Base-by-base conservation (phyloP, 495 filamentous ascomycete genomes). In the Penicillium fimorum region DNA sequence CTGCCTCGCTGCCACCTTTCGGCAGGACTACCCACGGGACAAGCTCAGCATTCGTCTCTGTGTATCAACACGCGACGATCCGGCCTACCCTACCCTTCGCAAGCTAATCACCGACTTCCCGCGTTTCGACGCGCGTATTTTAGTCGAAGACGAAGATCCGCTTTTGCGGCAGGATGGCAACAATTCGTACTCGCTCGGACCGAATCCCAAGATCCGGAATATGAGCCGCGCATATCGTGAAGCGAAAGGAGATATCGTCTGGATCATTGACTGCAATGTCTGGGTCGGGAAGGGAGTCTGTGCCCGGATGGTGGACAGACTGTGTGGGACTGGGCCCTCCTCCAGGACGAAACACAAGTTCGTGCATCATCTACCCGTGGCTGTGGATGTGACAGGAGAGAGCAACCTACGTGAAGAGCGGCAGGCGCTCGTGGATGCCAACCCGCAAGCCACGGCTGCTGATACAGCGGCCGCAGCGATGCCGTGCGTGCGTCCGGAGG, bases 201-300 rank as follows among this genome's bases (percentile, higher is more conserved):
- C 95, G 5, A 99, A 99, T 70, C 95, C 95, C 11, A 99, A 99
- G 75, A 96, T 99, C 63, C 82, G 95, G 22, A 99, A 97, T 64
- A 88, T 97, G 83, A 97, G 92, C 62, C 84, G 91, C 18, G 93
- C 87, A 5, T 99, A 96, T 64, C 76, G 95, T n/a, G 95, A 97
- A 68, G 91, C 92, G 0, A 90, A 88, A 56, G 90, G 90, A 0
- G 92, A 97, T 65, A 83, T 97, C 45, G 77, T 97, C 24, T 99
- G 95, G 95, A 86, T 96, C 44, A 83, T 96, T 24, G 95, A 99
- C 69, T 96, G 92, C 74, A 99, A 99, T 67, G 84, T 97, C 41
- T 99, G 95, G 95, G 80, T 97, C 29, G 84, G 84, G 10, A 84
- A 80, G 24, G 85, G 88, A 12, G 91, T 91, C 1, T 84, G 85